A percentile compares a stretch with the other conserved stretches of the same genome.
Evolutionary conservation across 176 grass and related monocot genomes (phyloP).

Genomic region (Olyra latifolia): DNA sequence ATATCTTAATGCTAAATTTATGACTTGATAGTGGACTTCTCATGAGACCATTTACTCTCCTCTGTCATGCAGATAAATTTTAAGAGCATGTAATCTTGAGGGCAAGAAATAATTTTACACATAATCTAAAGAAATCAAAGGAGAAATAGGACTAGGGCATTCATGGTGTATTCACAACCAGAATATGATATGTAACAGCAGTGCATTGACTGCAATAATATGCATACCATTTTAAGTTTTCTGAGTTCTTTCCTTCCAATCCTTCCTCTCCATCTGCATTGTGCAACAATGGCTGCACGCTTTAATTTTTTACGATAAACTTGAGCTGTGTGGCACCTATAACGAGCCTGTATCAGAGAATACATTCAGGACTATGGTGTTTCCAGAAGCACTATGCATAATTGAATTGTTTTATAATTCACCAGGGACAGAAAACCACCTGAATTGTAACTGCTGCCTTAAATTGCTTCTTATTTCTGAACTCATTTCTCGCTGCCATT

Average conservation of each 20-base stretch:
- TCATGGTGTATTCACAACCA: background rate
- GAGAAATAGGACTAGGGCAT: background rate
- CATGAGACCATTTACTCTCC: conserved; percentile 25
- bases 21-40: background rate
- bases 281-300: conserved; percentile 74
- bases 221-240: conserved; percentile 94
- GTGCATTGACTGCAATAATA: conserved; percentile 26
- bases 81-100: background rate
- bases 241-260: conserved; percentile 89
- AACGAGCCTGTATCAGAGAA: conserved; percentile 64
- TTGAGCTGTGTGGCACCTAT: conserved; percentile 72
- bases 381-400: background rate
- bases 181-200: conserved; percentile 19
- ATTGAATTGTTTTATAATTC: conserved; percentile 25
- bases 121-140: background rate
- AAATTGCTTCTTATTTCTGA: conserved; percentile 73
- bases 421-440: conserved; percentile 45
- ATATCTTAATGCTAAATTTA: background rate
- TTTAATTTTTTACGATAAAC: conserved; percentile 82
- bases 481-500: conserved; percentile 83
- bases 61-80: background rate
- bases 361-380: conserved; percentile 28
- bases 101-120: background rate
- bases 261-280: conserved; percentile 95
- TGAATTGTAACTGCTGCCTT: conserved; percentile 78